These are phyloP conservation scores for Aspergillus udagawae DNA, from an alignment of 2,329 filamentous ascomycete genomes.

Conservation along the genomic window DNA sequence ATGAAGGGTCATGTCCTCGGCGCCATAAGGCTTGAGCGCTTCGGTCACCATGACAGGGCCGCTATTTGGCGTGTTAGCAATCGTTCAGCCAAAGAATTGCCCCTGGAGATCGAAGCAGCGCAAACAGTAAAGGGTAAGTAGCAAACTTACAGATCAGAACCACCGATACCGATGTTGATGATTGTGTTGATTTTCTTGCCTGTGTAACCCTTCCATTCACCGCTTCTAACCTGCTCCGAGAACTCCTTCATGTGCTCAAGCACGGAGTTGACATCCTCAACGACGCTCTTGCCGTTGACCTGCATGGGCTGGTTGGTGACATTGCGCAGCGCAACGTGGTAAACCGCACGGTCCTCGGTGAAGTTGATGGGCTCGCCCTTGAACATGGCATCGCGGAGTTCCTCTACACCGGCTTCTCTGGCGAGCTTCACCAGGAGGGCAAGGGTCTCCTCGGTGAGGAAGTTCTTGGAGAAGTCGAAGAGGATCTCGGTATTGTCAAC, in stretches of 20 bases:
- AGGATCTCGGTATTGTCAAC: conserved; percentile 81
- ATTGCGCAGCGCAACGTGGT: conserved; percentile 92
- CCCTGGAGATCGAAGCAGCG: neutral
- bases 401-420: conserved; percentile 82
- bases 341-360: conserved; percentile 92
- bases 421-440: conserved; percentile 83
- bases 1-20: conserved; percentile 81
- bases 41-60: conserved; percentile 99
- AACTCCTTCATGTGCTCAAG: conserved; percentile 98
- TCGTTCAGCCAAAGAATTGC: neutral
- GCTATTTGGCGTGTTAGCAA: conserved; percentile 44
- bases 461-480: conserved; percentile 99
- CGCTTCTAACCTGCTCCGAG: conserved; percentile 87
- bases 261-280: conserved; percentile 86
- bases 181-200: conserved; percentile 97
- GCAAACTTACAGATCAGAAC: conserved; percentile 83
- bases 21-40: conserved; percentile 90
- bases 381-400: conserved; percentile 97
- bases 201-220: conserved; percentile 94
- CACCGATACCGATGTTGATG: conserved; percentile 96
- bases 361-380: conserved; percentile 98
- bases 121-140: neutral
- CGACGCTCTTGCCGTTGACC: conserved; percentile 89
- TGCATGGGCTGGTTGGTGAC: conserved; percentile 73
- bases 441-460: conserved; percentile 88